Base-by-base conservation (phyloP, 2,329 filamentous ascomycete species). In the Byssoonygena ceratinophila region DNA sequence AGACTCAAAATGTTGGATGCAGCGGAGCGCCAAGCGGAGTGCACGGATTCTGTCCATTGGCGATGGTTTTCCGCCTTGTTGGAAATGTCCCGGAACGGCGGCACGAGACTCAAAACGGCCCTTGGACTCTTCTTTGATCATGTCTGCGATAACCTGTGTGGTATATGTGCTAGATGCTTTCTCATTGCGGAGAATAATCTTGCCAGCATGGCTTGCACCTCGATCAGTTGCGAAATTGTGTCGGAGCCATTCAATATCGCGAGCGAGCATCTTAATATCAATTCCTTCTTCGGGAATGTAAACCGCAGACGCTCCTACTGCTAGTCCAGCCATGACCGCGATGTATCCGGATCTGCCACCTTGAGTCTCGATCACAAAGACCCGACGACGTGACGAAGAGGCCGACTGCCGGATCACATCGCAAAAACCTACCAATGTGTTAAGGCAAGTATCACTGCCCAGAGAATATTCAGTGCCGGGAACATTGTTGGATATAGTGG, bases 401-500 rank as follows among this genome's bases (percentile, higher is more conserved):
- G 92, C 92, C 1, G 90, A 96, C 69, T 97, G 92, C 70, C 94
- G 89, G 71, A 97, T 96, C 63, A 90, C 91, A 74, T 98, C 92
- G 67, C 91, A 96, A 72, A 96, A 98, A 60, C 84, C 81, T 58
- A 96, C 88, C 36, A 98, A 77, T 52, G 94, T 89, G 72, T 98
- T 98, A 57, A 98, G 74, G 65, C 92, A 97, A 1, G 92, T 98
- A 64, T 98, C 92, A 29, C 89, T 95, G 40, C 92, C 92, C 43
- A 98, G 81, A 1, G 89, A 96, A 74, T 96, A 97, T 70, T 98
- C 92, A 0, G 91, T 95, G 36, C 92, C 92, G 0, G 92, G 92
- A 3, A 98, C 92, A 67, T 98, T 98, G 77, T 98, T 98, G 59
- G 88, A 95, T 61, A 98, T 91, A 8, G 92, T 98, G n/a, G 92